These are phyloP conservation scores for Gleditsia sinensis DNA, from an alignment of 306 rosid genomes.

Conservation along the genomic window DNA sequence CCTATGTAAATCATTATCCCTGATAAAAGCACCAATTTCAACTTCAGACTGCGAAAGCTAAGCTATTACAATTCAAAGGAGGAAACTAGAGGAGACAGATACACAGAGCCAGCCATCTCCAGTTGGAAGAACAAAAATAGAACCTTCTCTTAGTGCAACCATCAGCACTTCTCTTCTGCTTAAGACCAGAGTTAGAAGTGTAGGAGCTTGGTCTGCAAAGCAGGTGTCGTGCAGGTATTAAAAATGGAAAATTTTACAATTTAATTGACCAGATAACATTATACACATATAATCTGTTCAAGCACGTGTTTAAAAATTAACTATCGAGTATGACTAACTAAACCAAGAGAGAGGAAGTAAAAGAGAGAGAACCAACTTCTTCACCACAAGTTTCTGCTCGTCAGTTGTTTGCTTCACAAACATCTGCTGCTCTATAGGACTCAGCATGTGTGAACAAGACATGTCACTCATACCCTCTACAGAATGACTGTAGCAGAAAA, in stretches of 20 bases:
- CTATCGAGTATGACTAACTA: not conserved
- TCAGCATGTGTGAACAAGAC: slow-evolving; percentile 38
- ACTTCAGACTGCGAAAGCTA: no score
- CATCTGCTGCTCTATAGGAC: slow-evolving; percentile 42
- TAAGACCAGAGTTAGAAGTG: slow-evolving; percentile 39
- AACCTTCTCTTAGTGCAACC: slow-evolving; percentile 88
- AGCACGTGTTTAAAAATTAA: not conserved
- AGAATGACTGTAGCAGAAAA: slow-evolving; percentile 52
- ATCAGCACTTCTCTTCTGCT: slow-evolving; percentile 64
- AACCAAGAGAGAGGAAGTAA: not conserved
- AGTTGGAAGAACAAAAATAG: not conserved
- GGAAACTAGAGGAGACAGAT: slow-evolving; percentile 17
- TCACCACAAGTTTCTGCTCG: slow-evolving; percentile 48
- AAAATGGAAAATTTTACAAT: slow-evolving; percentile 23
- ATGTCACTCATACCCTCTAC: slow-evolving; percentile 42
- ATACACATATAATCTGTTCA: not conserved
- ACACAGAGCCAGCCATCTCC: slow-evolving; percentile 24
- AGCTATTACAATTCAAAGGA: slow-evolving; percentile 22
- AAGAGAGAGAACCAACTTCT: slow-evolving; percentile 55
- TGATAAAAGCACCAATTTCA: slow-evolving; percentile 43
- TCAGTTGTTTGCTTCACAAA: slow-evolving; percentile 46
- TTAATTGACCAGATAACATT: slow-evolving; percentile 8
- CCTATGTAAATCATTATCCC: slow-evolving; percentile 95
- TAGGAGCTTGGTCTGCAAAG: slow-evolving; percentile 59
- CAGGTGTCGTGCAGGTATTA: slow-evolving; percentile 14